Evolutionary conservation across 1,284 basidiomycete genomes (phyloP), one percentile per base, ranked within the genome.

Genomic region (Spongispora temasekensis): DNA sequence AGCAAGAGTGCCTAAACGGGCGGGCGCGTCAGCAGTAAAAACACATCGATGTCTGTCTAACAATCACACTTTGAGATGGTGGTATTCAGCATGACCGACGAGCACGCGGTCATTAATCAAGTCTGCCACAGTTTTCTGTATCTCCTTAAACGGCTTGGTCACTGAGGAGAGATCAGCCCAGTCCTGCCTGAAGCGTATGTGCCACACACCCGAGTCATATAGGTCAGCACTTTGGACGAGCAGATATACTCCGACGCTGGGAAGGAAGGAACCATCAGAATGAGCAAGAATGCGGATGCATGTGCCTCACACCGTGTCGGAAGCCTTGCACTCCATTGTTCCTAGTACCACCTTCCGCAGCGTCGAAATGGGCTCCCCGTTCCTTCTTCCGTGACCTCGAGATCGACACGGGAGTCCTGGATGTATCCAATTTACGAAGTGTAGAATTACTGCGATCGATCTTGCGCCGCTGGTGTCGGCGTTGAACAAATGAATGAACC

Each of bases 81-180:
- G 96, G 67, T 91, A 83, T 8, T 99, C 81, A 0, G 97, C 96
- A 73, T 99, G 97, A 1, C 97, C 97, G 7, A 99, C 83, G n/a
- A 99, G 75, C 37, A 97, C 86, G 53, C 89, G 83, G 58, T 90
- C 94, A 63, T 93, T 86, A 21, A 97, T 75, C 17, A 98, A 68
- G 30, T 85, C 87, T 0, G 94, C 86, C 0, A 98, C 95, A 59
- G 83, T 76, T 67, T 88, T 83, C 72, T 98, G 95, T 1, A 98
- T 86, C 55, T 91, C 86, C 6, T 83, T 81, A 70, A 98, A 98
- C 0, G 85, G 76, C 65, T 88, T 89, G 1, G 94, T 94, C 89
- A 63, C 17, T n/a, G 15, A 53, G 5, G 32, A 21, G 5, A 19
- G 4, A 23, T 63, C n/a, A 55, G 46, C 35, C 25, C 15, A 3